These are phyloP conservation scores for Annulohypoxylon nitens DNA, from an alignment of 495 filamentous ascomycete genomes.

Conservation along the genomic window DNA sequence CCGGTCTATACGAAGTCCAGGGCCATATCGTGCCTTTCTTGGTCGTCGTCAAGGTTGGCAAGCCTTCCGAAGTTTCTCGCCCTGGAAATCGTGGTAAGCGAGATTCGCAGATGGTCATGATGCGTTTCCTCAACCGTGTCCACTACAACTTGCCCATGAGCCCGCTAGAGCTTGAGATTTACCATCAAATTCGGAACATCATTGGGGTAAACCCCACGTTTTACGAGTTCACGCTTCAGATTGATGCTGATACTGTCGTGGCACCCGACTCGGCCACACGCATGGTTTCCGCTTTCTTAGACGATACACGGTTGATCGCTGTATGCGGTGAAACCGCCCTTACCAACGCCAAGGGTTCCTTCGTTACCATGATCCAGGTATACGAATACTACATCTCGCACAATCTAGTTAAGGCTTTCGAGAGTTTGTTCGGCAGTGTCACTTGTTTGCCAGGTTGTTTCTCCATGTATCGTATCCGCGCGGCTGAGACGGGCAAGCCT, in stretches of 20 bases:
- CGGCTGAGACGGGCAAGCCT: conserved; percentile 92
- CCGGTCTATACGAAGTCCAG: conserved; percentile 96
- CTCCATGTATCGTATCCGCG: conserved; percentile 97
- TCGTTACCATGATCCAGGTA: conserved; percentile 98
- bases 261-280: conserved; percentile 91
- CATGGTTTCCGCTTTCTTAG: conserved; percentile 90
- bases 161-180: conserved; percentile 97
- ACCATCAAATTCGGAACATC: conserved; percentile 98
- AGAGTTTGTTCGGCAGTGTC: conserved; percentile 95
- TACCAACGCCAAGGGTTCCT: conserved; percentile 91
- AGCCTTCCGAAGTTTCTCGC: conserved; percentile 95
- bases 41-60: conserved; percentile 96
- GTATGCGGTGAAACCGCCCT: conserved; percentile 95
- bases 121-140: conserved; percentile 98
- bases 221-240: conserved; percentile 96
- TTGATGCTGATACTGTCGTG: conserved; percentile 97
- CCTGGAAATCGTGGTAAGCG: conserved; percentile 99
- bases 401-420: conserved; percentile 98
- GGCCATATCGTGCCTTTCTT: conserved; percentile 98
- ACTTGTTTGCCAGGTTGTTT: conserved; percentile 99
- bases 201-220: conserved; percentile 99
- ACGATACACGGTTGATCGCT: conserved; percentile 91
- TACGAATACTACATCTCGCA: conserved; percentile 99
- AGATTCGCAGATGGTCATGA: conserved; percentile 97
- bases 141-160: conserved; percentile 97